A percentile compares a stretch with the other conserved stretches of the same genome.
Evolutionary conservation across 176 grass and related monocot genomes (phyloP).

Genomic region (Cenchrus purpureus): DNA sequence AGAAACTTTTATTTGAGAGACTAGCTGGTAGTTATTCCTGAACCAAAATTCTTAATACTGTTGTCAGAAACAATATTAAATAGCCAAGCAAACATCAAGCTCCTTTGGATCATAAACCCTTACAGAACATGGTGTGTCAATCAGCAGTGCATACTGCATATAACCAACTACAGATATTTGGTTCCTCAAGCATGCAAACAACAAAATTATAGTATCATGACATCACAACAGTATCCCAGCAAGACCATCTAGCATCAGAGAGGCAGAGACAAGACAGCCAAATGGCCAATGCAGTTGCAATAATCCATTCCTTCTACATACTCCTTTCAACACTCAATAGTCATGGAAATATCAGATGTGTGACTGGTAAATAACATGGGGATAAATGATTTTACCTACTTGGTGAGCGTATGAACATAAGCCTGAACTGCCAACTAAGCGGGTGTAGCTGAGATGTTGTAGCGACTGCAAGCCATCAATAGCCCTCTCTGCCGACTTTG

Average conservation of each 20-base stretch:
- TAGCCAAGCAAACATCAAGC: background rate
- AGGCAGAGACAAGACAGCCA: background rate
- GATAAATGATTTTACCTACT: conserved; percentile 26
- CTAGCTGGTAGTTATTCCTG: background rate
- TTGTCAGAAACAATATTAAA: background rate
- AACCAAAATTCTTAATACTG: background rate
- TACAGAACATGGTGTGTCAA: background rate
- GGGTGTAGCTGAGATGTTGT: conserved; percentile 48
- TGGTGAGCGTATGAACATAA: background rate
- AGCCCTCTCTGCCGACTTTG: conserved; percentile 34
- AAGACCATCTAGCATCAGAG: background rate
- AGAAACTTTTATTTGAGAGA: background rate
- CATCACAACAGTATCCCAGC: background rate
- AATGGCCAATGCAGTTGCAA: background rate
- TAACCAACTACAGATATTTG: background rate
- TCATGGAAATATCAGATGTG: background rate
- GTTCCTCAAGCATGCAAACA: conserved; percentile 5
- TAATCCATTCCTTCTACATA: background rate
- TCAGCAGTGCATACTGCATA: background rate
- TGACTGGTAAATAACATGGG: background rate
- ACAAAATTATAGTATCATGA: background rate
- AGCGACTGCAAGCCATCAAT: conserved; percentile 57
- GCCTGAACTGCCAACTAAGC: conserved; percentile 28
- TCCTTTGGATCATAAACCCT: background rate
- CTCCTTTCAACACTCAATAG: background rate